phyloP scores from a whole-genome alignment of 179 eudicot genomes.

The Beta lomatogona region DNA sequence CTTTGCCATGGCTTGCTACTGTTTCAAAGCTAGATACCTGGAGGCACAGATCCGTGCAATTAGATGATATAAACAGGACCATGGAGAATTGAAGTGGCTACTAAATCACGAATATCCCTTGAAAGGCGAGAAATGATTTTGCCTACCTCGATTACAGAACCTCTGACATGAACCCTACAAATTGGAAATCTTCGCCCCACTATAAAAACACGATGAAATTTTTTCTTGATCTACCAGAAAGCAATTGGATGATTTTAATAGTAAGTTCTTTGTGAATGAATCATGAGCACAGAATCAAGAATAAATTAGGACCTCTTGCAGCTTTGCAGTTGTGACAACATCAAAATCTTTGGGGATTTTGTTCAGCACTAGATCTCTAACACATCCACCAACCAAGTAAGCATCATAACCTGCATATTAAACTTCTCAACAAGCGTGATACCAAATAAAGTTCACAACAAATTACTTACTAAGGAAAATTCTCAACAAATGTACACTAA shows the following conservation, averaged over 20 bases:
- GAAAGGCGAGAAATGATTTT: background rate
- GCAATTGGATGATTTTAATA: slow-evolving; percentile 8
- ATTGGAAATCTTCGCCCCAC: slow-evolving; percentile 85
- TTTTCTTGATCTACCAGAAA: slow-evolving; percentile 51
- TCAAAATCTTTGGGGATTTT: slow-evolving; percentile 89
- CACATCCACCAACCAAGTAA: slow-evolving; percentile 97
- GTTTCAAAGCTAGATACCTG: slow-evolving; percentile 93
- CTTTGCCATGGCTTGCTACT: slow-evolving; percentile 31
- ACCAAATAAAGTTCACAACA: too few relatives aligned
- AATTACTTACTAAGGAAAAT: too few relatives aligned
- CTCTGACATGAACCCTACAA: slow-evolving; percentile 64
- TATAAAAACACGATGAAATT: slow-evolving; percentile 56
- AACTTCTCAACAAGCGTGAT: background rate
- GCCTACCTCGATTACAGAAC: slow-evolving; percentile 72
- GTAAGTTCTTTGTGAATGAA: background rate
- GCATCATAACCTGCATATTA: slow-evolving; percentile 71
- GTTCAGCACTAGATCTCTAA: slow-evolving; percentile 82
- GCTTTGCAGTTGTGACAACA: slow-evolving; percentile 82
- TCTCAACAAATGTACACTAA: too few relatives aligned
- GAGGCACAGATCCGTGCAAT: slow-evolving; percentile 11
- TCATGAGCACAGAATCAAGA: background rate
- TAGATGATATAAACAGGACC: slow-evolving; percentile 11
- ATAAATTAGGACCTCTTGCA: slow-evolving; percentile 50
- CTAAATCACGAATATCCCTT: background rate
- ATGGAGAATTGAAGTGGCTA: background rate